Evolutionary conservation across 805 yeast species (phyloP).

Genomic region (Candida morakotiae): DNA sequence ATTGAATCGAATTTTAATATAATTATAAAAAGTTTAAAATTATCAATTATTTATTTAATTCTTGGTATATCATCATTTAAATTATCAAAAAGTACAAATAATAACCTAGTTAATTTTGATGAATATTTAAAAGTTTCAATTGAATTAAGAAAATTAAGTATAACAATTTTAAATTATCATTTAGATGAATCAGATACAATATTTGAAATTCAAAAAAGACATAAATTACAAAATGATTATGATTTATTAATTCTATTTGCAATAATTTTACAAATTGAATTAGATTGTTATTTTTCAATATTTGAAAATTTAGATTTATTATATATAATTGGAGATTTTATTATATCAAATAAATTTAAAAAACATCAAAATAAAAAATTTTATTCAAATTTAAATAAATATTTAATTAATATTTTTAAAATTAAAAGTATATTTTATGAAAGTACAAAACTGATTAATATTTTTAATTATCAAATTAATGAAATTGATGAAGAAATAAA

Average conservation of each 20-base stretch:
- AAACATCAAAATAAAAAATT: too few species aligned
- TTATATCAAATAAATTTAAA: slow-evolving; percentile 17
- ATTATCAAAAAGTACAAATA: slow-evolving; percentile 8
- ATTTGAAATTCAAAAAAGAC: slow-evolving; percentile 6
- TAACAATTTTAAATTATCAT: slow-evolving; percentile 35
- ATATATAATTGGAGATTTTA: slow-evolving; percentile 37
- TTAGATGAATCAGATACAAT: slow-evolving; percentile 37
- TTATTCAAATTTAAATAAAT: slow-evolving; percentile 19
- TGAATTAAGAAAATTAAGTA: slow-evolving; percentile 31
- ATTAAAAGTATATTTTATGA: slow-evolving; percentile 35
- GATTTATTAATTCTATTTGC: slow-evolving; percentile 30
- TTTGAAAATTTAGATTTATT: slow-evolving; percentile 40
- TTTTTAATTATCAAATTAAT: slow-evolving; percentile 41
- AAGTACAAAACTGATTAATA: slow-evolving; percentile 47
- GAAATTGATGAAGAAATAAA: slow-evolving; percentile 31
- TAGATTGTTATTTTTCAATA: slow-evolving; percentile 35
- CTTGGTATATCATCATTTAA: slow-evolving; percentile 21
- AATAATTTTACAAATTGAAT: slow-evolving; percentile 32
- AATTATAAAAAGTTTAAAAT: slow-evolving; percentile 14
- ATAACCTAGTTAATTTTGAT: slow-evolving; percentile 15
- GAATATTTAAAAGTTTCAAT: slow-evolving; percentile 25
- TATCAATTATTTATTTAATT: slow-evolving; percentile 19
- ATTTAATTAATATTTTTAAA: slow-evolving; percentile 25
- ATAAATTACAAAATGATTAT: slow-evolving; percentile 17
- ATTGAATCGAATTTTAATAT: too few species aligned